Evolutionary conservation across 2,329 filamentous ascomycete genomes (phyloP).

Genomic region (Fusarium sp.): DNA sequence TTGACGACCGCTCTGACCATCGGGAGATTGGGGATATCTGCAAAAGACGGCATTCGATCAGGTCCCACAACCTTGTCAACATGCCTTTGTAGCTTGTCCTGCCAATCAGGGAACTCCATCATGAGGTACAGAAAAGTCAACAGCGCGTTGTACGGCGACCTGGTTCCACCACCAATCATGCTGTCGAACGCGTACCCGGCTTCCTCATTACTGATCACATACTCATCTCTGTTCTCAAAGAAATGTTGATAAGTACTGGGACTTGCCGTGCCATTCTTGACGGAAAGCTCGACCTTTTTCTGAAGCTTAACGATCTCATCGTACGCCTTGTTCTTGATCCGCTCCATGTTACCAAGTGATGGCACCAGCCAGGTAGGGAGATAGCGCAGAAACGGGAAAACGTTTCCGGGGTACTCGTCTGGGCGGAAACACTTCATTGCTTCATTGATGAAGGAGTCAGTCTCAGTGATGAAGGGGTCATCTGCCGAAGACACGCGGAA

Average conservation of each 20-base stretch:
- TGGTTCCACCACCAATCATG: constrained; percentile 1
- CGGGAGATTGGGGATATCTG: constrained; percentile 1
- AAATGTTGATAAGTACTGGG: background rate
- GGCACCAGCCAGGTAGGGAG: constrained; percentile 4
- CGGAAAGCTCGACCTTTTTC: background rate
- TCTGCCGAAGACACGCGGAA: background rate
- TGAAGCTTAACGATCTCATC: background rate
- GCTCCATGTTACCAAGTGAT: background rate
- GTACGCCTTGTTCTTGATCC: background rate
- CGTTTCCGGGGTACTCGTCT: constrained; percentile 1
- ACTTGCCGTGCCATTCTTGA: background rate
- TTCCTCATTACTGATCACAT: constrained; percentile 2
- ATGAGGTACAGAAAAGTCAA: constrained; percentile 10
- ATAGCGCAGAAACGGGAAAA: constrained; percentile 1
- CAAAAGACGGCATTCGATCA: background rate
- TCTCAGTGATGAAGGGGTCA: background rate
- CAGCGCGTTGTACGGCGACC: background rate
- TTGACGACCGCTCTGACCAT: constrained; percentile 6
- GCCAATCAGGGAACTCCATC: constrained; percentile 11
- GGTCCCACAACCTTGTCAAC: background rate
- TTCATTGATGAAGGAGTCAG: background rate
- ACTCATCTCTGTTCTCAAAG: background rate
- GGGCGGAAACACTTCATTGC: constrained; percentile 1
- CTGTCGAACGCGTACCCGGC: constrained; percentile 5
- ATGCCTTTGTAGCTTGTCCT: constrained; percentile 1